Evolutionary conservation across 1,139 yeast species (phyloP), one percentile per base, ranked within the genome.

Genomic region (Magnusiomyces paraingens): DNA sequence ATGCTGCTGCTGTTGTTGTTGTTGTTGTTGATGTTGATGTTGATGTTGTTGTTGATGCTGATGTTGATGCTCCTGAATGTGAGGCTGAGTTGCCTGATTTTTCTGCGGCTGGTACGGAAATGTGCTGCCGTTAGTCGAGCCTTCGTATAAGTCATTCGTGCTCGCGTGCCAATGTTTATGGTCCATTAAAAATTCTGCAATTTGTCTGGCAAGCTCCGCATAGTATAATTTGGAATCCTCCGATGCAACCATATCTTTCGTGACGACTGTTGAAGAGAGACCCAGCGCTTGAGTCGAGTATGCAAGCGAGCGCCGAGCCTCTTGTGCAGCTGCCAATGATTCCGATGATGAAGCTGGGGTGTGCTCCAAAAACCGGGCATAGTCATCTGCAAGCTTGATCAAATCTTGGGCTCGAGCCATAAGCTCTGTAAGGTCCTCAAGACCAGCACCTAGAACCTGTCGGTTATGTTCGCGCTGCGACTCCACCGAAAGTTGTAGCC

Each of bases 1-100:
- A 91, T 66, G 82, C 95, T 46, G 76, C 96, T 57, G 90, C 90
- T 65, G 95, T 86, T 63, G 94, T 88, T 17, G 78, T 82, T 12
- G 74, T 80, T n/a, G 69, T 93, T 20, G n/a, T n/a, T n/a, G n/a
- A n/a, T n/a, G n/a, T n/a, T n/a, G n/a, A n/a, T n/a, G n/a, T n/a
- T n/a, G n/a, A n/a, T n/a, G n/a, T n/a, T n/a, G n/a, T n/a, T n/a
- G n/a, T n/a, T 43, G 21, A 91, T 66, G 82, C 95, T 46, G 76
- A 96, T 57, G 90, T 90, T 65, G 95, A 86, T 63, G 94, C 88
- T 17, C 78, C 32, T 26, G 4, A 8, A 4, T 26, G 4, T 26
- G 32, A 26, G 32, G 8, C 32, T 26, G 32, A 8, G 8, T 26
- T 8, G 32, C 4, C 55, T 89, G 15, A 46, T 22, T 41, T 42